Evolutionary conservation across 345 rosid genomes (phyloP).

Genomic region (Linum lewisii): DNA sequence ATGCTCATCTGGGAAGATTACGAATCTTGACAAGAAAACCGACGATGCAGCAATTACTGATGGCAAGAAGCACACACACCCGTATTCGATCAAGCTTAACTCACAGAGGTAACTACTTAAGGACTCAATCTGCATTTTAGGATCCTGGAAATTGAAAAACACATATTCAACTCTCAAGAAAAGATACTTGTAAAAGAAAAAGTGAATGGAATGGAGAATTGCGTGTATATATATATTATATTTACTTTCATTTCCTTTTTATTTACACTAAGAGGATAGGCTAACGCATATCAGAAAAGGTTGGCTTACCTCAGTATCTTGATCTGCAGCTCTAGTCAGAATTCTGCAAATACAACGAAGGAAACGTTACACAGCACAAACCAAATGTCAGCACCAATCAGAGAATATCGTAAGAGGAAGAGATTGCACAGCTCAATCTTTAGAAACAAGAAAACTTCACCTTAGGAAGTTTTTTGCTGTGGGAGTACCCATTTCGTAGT

Average conservation of each 20-base stretch:
- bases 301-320: slow-evolving; percentile 6
- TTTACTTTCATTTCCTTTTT: too few relatives aligned
- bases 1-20: slow-evolving; percentile 10
- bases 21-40: slow-evolving; percentile 15
- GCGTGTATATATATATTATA: too few relatives aligned
- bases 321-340: slow-evolving; percentile 10
- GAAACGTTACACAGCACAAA: background rate
- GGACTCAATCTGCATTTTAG: slow-evolving; percentile 15
- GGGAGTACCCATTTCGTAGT: slow-evolving; percentile 15
- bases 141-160: slow-evolving; percentile 6
- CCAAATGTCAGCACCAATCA: background rate
- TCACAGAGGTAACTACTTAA: slow-evolving; percentile 18
- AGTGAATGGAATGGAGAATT: background rate
- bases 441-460: slow-evolving; percentile 1
- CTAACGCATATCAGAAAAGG: background rate
- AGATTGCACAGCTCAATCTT: background rate
- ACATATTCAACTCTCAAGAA: too few relatives aligned
- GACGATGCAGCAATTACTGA: slow-evolving; percentile 21
- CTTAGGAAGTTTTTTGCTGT: slow-evolving; percentile 17
- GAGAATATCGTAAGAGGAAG: background rate
- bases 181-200: background rate
- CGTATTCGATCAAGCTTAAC: slow-evolving; percentile 15
- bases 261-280: background rate
- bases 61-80: slow-evolving; percentile 13
- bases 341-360: slow-evolving; percentile 7